Conservation (phyloP, 345 rosid genomes). For the Melastoma malabathricum region DNA sequence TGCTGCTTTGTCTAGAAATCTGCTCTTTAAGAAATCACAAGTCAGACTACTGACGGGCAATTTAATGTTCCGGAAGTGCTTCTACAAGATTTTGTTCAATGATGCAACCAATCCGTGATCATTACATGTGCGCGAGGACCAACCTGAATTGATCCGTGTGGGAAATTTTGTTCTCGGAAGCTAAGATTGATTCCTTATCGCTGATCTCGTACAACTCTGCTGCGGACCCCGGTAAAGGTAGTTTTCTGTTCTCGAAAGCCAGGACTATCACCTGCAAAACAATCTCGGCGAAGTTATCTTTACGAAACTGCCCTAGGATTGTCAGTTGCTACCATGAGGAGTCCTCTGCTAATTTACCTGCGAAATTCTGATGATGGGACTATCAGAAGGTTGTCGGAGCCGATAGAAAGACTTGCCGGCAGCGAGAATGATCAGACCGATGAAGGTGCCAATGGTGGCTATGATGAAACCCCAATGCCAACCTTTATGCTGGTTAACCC, state of each 20-base stretch:
- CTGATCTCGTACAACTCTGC: conserved; percentile 24
- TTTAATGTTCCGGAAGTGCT: too few relatives aligned
- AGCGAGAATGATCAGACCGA: conserved; percentile 23
- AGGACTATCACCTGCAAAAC: conserved; percentile 19
- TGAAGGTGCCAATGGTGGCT: conserved; percentile 14
- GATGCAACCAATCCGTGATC: too few relatives aligned
- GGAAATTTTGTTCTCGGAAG: conserved; percentile 11
- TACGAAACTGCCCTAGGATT: too few relatives aligned
- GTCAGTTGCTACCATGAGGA: too few relatives aligned
- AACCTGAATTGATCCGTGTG: conserved; percentile 47
- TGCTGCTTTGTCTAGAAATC: conserved; percentile 35
- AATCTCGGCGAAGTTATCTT: neutral
- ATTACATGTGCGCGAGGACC: too few relatives aligned
- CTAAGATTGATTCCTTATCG: conserved; percentile 10
- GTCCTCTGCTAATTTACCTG: conserved; percentile 12
- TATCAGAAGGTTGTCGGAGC: conserved; percentile 11
- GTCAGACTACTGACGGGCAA: too few relatives aligned
- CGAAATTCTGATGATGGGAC: conserved; percentile 23
- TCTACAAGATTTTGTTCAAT: too few relatives aligned
- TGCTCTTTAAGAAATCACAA: conserved; percentile 6
- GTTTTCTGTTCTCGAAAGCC: conserved; percentile 26
- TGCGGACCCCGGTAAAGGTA: conserved; percentile 21
- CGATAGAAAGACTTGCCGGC: conserved; percentile 35
- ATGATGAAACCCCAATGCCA: conserved; percentile 44
- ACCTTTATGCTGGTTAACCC: conserved; percentile 15